Conservation (phyloP, 371 early-diverging fungal genomes). For the Rhizopus delemar region DNA sequence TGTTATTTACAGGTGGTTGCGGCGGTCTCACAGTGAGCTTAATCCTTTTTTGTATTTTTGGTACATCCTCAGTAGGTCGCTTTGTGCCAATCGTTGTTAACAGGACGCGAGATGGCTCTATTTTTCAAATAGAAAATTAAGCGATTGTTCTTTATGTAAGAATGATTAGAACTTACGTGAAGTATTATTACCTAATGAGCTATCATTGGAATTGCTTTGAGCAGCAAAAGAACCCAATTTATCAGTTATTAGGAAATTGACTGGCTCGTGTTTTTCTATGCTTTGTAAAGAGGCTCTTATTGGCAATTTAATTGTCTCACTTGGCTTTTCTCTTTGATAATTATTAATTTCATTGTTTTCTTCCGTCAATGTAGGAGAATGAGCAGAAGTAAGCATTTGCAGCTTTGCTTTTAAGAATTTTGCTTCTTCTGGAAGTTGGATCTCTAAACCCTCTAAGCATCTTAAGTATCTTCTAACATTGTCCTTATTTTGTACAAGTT, state of each 20-base stretch:
- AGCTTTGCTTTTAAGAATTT: slow-evolving; percentile 50
- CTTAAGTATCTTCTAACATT: slow-evolving; percentile 55
- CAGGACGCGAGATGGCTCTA: background rate
- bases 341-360: background rate
- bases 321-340: background rate
- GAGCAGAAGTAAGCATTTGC: slow-evolving; percentile 32
- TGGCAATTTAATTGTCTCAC: background rate
- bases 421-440: slow-evolving; percentile 48
- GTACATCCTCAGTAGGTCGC: background rate
- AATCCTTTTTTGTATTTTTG: slow-evolving; percentile 24
- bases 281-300: no score
- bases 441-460: slow-evolving; percentile 60
- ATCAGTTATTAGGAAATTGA: no score
- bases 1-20: background rate
- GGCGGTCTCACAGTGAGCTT: slow-evolving; percentile 31
- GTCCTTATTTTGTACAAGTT: slow-evolving; percentile 22
- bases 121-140: background rate
- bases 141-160: no score
- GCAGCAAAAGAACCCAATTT: background rate
- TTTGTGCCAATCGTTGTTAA: background rate
- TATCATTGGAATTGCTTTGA: background rate
- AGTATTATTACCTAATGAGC: no score
- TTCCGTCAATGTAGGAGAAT: background rate
- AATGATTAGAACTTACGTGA: no score
- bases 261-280: no score